Conservation (phyloP, 2,329 filamentous ascomycete species). For the Sclerotinia subarctica region DNA sequence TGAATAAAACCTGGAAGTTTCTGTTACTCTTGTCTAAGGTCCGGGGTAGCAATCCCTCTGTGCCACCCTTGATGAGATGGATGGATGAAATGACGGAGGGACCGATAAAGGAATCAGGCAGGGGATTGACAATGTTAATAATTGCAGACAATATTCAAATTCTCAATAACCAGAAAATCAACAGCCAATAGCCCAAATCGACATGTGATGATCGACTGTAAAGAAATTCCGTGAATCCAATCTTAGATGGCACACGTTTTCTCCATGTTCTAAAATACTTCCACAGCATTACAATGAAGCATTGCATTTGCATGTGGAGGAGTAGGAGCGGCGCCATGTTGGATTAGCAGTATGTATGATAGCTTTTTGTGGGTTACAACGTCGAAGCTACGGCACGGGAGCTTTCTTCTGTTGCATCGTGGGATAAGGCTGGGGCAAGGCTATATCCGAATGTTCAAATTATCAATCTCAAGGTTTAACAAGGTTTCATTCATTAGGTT, state of each 20-base stretch:
- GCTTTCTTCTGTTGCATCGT: conserved; percentile 17
- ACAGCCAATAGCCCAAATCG: neutral
- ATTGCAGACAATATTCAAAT: conserved; percentile 1
- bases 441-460: neutral
- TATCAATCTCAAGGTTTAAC: neutral
- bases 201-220: conserved; percentile 14
- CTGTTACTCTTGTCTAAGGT: conserved; percentile 15
- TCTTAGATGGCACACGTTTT: conserved; percentile 17
- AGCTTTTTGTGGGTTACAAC: conserved; percentile 10
- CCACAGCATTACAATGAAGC: conserved; percentile 16
- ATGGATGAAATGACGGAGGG: conserved; percentile 19
- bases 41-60: conserved; percentile 11
- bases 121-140: neutral
- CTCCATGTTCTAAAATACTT: conserved; percentile 23
- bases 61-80: conserved; percentile 15
- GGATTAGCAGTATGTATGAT: conserved; percentile 4
- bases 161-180: neutral
- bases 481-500: neutral
- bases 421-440: conserved; percentile 20
- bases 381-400: conserved; percentile 15
- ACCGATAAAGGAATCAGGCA: conserved; percentile 15
- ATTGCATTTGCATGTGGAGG: conserved; percentile 22
- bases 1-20: conserved; percentile 3
- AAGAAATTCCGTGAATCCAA: neutral
- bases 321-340: conserved; percentile 8